Evolutionary conservation across 1,139 yeast species (phyloP), one percentile per base, ranked within the genome.

Genomic region (Komagataea norvegica): DNA sequence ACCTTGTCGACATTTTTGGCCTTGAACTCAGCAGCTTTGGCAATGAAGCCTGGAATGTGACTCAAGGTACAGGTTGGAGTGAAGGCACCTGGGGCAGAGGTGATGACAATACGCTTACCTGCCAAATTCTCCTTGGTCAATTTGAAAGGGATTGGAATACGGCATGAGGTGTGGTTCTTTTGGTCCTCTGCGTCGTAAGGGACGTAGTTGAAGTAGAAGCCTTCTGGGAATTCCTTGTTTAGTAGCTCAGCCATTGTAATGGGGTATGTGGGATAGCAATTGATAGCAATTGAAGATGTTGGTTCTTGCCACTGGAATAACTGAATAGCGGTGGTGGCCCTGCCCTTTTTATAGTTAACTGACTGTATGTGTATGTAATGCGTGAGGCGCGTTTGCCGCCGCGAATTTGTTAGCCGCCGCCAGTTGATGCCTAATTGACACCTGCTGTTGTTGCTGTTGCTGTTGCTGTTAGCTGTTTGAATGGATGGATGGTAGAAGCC

Each of bases 51-150:
- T 20, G 96, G 96, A 48, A 87, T 76, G 62, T 88, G 95, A 50
- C 72, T 67, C 47, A 77, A 84, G 25, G 91, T 77, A 65, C 95
- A 87, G 6, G 94, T 79, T 48, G 95, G 95, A 26, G 95, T 84
- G 71, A 86, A 87, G 18, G 96, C 95, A 47, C 94, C 95, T 45
- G 95, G 95, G 20, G 85, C 94, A 41, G 86, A 74, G 29, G 89
- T 86, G 52, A 86, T 68, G 30, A 84, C 77, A 32, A 84, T 60
- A 29, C 57, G 60, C 52, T 64, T 61, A 46, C 60, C 57, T 33
- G 57, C 46, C 31, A 61, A 49, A 39, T 51, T 52, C 31, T 52
- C 55, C 16, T 40, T 45, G 10, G 52, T 39, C 9, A 56, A 29
- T 25, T 49, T 47, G 43, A 46, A 48, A 22, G 28, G 43, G 24